Conservation (phyloP, 345 rosid species). For the Combretum micranthum region DNA sequence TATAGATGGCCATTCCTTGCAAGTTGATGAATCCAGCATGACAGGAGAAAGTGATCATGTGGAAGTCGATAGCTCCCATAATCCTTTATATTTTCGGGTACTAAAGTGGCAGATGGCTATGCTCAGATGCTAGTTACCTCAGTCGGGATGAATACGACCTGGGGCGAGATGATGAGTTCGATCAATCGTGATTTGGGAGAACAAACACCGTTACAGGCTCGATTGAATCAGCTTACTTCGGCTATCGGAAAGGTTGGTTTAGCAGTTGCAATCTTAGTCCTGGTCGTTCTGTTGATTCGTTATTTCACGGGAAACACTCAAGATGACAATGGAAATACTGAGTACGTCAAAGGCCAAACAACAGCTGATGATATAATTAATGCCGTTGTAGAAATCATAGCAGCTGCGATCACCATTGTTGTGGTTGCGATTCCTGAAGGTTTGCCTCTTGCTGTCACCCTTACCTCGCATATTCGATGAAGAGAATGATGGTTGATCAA, state of each 20-base stretch:
- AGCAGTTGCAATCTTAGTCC: constrained; percentile 59
- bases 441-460: constrained; percentile 68
- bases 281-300: constrained; percentile 45
- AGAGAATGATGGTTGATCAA: constrained; percentile 72
- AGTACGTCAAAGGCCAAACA: constrained; percentile 36
- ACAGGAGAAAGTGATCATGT: constrained; percentile 52
- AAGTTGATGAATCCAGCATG: constrained; percentile 63
- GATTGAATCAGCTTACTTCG: constrained; percentile 61
- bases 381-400: constrained; percentile 51
- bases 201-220: constrained; percentile 58
- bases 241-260: constrained; percentile 58
- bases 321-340: constrained; percentile 41
- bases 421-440: constrained; percentile 92
- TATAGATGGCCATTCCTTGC: constrained; percentile 36
- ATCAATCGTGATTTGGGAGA: constrained; percentile 33
- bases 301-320: constrained; percentile 62
- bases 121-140: constrained; percentile 58
- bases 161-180: constrained; percentile 76
- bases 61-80: constrained; percentile 20
- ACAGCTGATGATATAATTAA: constrained; percentile 39
- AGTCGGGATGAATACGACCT: constrained; percentile 64
- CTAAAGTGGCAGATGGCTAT: constrained; percentile 49
- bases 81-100: constrained; percentile 55
- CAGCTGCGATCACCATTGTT: constrained; percentile 68
- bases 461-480: constrained; percentile 82